Evolutionary conservation across 1,284 basidiomycete species (phyloP).

Genomic region (Apiotrichum mycotoxinovorans): DNA sequence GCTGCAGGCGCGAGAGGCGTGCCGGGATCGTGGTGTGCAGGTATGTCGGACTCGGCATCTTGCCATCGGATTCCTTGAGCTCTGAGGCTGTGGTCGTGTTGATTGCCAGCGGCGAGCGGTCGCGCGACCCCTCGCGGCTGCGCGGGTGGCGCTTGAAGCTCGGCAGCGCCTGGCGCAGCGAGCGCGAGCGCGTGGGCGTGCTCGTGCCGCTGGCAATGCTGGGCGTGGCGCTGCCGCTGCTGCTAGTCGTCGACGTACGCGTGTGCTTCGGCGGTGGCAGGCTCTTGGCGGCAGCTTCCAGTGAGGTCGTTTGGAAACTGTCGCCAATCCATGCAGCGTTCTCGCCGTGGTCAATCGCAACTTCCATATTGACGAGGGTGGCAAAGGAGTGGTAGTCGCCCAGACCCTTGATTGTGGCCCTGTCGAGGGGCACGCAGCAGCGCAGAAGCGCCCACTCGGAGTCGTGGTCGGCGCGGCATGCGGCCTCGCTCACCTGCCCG

Average conservation of each 20-base stretch:
- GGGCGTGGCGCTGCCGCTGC: not conserved
- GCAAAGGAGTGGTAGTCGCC: slow-evolving; percentile 49
- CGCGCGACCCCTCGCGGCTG: not conserved
- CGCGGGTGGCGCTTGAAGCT: not conserved
- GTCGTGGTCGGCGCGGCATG: slow-evolving; percentile 24
- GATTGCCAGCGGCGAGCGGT: slow-evolving; percentile 3
- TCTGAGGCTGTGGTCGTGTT: not conserved
- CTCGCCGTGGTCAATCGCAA: slow-evolving; percentile 19
- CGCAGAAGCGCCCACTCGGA: slow-evolving; percentile 55
- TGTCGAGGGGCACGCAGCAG: slow-evolving; percentile 58
- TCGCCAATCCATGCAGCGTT: slow-evolving; percentile 18
- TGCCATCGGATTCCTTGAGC: not conserved
- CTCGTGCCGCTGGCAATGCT: not conserved
- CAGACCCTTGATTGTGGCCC: slow-evolving; percentile 47
- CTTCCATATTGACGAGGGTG: slow-evolving; percentile 39
- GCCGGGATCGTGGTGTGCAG: slow-evolving; percentile 11
- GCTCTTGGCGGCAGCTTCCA: not conserved
- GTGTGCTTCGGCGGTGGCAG: not conserved
- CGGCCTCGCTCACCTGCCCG: not conserved
- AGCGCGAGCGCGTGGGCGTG: not conserved
- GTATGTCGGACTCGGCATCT: not conserved
- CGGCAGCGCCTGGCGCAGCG: slow-evolving; percentile 2
- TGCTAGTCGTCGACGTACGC: not conserved
- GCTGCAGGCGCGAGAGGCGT: not conserved
- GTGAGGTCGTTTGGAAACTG: slow-evolving; percentile 19